Evolutionary conservation across 169 alveolate genomes (phyloP).

Genomic region (Theileria parva): DNA sequence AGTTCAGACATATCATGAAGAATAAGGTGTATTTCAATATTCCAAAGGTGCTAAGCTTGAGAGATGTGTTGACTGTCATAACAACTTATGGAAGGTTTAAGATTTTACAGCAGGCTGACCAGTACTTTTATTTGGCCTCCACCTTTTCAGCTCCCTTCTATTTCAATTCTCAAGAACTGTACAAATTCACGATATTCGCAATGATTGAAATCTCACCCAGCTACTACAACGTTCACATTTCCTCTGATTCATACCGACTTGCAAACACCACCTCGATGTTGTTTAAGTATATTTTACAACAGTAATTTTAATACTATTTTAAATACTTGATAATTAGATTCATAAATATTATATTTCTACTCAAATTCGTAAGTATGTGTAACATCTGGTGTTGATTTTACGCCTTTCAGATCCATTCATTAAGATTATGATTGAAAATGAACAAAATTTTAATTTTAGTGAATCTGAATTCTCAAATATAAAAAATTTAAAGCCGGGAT

Average conservation of each 20-base stretch:
- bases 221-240: slow-evolving; percentile 32
- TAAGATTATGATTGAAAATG: background rate
- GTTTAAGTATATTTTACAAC: slow-evolving; percentile 50
- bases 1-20: slow-evolving; percentile 12
- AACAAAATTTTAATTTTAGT: background rate
- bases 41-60: slow-evolving; percentile 24
- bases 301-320: background rate
- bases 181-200: slow-evolving; percentile 21
- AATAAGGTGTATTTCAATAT: slow-evolving; percentile 38
- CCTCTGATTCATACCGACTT: slow-evolving; percentile 48
- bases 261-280: slow-evolving; percentile 54
- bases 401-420: background rate
- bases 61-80: slow-evolving; percentile 11
- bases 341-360: background rate
- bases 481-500: slow-evolving; percentile 66
- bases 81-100: slow-evolving; percentile 14
- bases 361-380: background rate
- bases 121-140: background rate
- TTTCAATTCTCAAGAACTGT: background rate
- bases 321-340: background rate
- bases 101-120: slow-evolving; percentile 1
- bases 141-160: slow-evolving; percentile 7
- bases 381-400: background rate
- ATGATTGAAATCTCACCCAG: slow-evolving; percentile 36
- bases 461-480: slow-evolving; percentile 22